A percentile compares a stretch with the other conserved stretches of the same genome.
These are phyloP conservation scores for Sonneratia alba DNA, from an alignment of 345 rosid species.

Conservation along the genomic window DNA sequence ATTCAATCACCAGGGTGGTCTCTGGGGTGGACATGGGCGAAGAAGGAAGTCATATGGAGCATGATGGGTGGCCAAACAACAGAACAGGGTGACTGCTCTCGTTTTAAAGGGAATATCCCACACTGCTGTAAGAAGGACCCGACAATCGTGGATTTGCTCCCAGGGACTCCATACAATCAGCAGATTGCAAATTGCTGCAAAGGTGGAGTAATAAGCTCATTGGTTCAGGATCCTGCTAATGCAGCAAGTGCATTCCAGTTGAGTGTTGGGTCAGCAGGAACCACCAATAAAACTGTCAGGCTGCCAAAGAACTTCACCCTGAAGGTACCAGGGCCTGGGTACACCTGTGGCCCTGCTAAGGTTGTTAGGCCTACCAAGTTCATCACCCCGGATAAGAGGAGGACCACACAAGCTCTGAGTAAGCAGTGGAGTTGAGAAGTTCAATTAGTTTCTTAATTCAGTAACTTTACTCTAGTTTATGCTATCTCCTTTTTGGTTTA, in stretches of 20 bases:
- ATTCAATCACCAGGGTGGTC: conserved; percentile 77
- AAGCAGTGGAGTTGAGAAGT: conserved; percentile 22
- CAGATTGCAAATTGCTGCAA: conserved; percentile 76
- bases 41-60: conserved; percentile 78
- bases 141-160: conserved; percentile 67
- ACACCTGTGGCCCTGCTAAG: conserved; percentile 64
- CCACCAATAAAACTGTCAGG: conserved; percentile 55
- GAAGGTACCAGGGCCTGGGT: conserved; percentile 80
- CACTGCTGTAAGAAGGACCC: conserved; percentile 81
- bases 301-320: conserved; percentile 70
- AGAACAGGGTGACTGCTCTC: conserved; percentile 89
- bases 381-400: conserved; percentile 43
- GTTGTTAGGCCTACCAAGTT: conserved; percentile 45
- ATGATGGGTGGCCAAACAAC: conserved; percentile 73
- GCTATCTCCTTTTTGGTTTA: neutral
- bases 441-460: neutral
- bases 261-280: conserved; percentile 71
- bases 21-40: conserved; percentile 73
- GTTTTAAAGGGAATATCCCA: conserved; percentile 64
- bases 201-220: conserved; percentile 77
- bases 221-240: conserved; percentile 60
- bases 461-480: neutral
- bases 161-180: conserved; percentile 63
- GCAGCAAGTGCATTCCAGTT: conserved; percentile 73
- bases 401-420: conserved; percentile 77